phyloP scores from a whole-genome alignment of 352 stramenopile genomes.

The Phytophthora aleatoria region DNA sequence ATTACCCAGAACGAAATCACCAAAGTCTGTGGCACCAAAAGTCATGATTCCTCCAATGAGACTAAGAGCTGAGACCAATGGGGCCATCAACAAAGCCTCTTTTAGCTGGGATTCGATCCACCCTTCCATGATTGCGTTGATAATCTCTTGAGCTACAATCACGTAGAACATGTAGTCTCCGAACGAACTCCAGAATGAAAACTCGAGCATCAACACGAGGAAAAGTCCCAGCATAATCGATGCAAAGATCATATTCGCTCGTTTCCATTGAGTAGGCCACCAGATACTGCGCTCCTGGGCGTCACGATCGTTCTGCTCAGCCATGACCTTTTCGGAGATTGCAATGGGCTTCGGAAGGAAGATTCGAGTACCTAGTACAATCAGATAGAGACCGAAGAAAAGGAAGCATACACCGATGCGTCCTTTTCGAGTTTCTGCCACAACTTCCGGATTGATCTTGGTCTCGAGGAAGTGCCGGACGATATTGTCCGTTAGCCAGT shows the following conservation, averaged over 20 bases:
- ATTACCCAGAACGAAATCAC: slow-evolving; percentile 96
- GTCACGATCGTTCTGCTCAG: slow-evolving; percentile 81
- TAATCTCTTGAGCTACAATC: slow-evolving; percentile 92
- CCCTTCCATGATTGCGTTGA: slow-evolving; percentile 87
- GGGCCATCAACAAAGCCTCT: slow-evolving; percentile 91
- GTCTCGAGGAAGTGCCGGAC: slow-evolving; percentile 88
- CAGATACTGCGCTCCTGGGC: slow-evolving; percentile 77
- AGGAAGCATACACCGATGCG: slow-evolving; percentile 95
- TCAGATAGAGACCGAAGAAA: slow-evolving; percentile 87
- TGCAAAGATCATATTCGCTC: slow-evolving; percentile 95
- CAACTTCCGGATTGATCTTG: slow-evolving; percentile 80
- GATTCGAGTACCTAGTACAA: slow-evolving; percentile 82
- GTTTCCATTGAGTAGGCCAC: slow-evolving; percentile 94
- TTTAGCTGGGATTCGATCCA: slow-evolving; percentile 92
- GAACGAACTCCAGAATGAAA: slow-evolving; percentile 96
- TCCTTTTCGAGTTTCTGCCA: slow-evolving; percentile 72
- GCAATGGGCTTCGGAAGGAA: slow-evolving; percentile 93
- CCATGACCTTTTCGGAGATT: slow-evolving; percentile 89
- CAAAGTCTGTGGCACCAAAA: slow-evolving; percentile 95
- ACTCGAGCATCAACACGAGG: slow-evolving; percentile 94
- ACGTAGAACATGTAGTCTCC: slow-evolving; percentile 96
- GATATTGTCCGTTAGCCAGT: slow-evolving; percentile 82
- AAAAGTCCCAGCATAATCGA: slow-evolving; percentile 93
- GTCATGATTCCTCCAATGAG: slow-evolving; percentile 94
- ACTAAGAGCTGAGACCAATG: slow-evolving; percentile 89